A percentile compares a stretch with the other conserved stretches of the same genome.
Evolutionary conservation across 2,329 filamentous ascomycete species (phyloP).

Genomic region (Aspergillus latus): DNA sequence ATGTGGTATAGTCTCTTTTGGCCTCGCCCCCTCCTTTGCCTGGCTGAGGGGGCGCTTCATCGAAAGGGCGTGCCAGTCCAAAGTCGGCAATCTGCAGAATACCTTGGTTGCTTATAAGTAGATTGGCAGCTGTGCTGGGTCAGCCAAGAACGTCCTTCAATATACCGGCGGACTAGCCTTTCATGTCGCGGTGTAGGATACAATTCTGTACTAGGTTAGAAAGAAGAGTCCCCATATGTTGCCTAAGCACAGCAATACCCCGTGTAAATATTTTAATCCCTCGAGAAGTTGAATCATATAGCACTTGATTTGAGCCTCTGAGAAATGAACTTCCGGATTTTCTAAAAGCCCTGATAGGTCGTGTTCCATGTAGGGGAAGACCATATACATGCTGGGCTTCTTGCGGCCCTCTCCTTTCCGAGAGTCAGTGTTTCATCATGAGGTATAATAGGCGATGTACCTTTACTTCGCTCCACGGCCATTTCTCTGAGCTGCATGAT

Average conservation of each 20-base stretch:
- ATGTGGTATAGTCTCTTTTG: slow-evolving; percentile 86
- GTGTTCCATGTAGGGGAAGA: slow-evolving; percentile 98
- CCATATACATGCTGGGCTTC: slow-evolving; percentile 90
- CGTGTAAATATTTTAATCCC: slow-evolving; percentile 86
- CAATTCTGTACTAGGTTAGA: slow-evolving; percentile 51
- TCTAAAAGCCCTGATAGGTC: slow-evolving; percentile 96
- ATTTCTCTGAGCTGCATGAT: slow-evolving; percentile 88
- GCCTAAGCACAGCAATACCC: slow-evolving; percentile 43
- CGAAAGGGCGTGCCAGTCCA: slow-evolving; percentile 88
- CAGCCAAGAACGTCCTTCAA: not conserved
- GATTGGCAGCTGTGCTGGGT: slow-evolving; percentile 68
- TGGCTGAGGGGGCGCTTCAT: slow-evolving; percentile 73
- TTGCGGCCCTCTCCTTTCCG: slow-evolving; percentile 70
- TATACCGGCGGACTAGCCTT: slow-evolving; percentile 47
- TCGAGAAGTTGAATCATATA: slow-evolving; percentile 93
- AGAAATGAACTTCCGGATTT: slow-evolving; percentile 85
- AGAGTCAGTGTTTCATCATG: slow-evolving; percentile 19
- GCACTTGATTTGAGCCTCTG: slow-evolving; percentile 92
- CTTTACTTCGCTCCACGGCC: slow-evolving; percentile 77
- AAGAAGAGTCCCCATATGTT: not conserved
- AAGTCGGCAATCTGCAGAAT: slow-evolving; percentile 97
- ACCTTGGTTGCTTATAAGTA: slow-evolving; percentile 91
- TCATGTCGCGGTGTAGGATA: slow-evolving; percentile 97
- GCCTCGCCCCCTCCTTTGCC: slow-evolving; percentile 82
- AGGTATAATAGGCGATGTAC: slow-evolving; percentile 41